Conservation (phyloP, 2,329 filamentous ascomycete species). For the Arthrobotrys sinensis region DNA sequence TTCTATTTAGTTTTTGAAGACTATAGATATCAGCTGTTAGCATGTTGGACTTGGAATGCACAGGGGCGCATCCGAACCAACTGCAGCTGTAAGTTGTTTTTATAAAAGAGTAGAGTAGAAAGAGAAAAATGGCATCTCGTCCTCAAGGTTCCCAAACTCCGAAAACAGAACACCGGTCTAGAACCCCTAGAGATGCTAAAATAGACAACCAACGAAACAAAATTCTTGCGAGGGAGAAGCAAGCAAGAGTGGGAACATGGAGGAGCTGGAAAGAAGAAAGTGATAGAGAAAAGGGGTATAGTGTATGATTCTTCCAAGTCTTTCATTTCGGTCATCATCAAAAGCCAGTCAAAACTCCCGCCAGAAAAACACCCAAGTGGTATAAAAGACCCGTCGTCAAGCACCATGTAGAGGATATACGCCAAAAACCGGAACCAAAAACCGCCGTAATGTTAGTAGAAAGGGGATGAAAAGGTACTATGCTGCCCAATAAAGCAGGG, state of each 20-base stretch:
- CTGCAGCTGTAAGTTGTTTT: background rate
- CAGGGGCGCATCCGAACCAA: background rate
- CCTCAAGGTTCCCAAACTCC: conserved; percentile 59
- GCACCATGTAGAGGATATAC: conserved; percentile 48
- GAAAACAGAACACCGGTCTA: conserved; percentile 36
- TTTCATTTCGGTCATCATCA: conserved; percentile 51
- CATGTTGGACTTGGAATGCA: background rate
- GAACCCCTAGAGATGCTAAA: conserved; percentile 53
- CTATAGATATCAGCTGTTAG: conserved; percentile 12
- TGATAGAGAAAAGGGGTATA: conserved; percentile 39
- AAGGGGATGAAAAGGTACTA: conserved; percentile 11
- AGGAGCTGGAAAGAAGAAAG: conserved; percentile 53
- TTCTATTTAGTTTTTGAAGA: conserved; percentile 5
- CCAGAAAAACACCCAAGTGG: conserved; percentile 34
- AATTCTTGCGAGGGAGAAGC: conserved; percentile 28
- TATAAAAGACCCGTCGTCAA: conserved; percentile 61
- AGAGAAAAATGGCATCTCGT: conserved; percentile 37
- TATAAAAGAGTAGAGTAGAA: background rate
- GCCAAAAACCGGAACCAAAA: conserved; percentile 34
- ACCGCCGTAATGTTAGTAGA: conserved; percentile 30
- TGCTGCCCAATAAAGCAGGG: conserved; percentile 55
- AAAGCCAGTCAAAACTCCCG: conserved; percentile 55
- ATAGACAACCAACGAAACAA: conserved; percentile 16
- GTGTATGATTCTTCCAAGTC: conserved; percentile 61
- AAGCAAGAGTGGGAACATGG: conserved; percentile 30